Base-by-base conservation (phyloP, 2,329 filamentous ascomycete species). In the Xylaria sp. region DNA sequence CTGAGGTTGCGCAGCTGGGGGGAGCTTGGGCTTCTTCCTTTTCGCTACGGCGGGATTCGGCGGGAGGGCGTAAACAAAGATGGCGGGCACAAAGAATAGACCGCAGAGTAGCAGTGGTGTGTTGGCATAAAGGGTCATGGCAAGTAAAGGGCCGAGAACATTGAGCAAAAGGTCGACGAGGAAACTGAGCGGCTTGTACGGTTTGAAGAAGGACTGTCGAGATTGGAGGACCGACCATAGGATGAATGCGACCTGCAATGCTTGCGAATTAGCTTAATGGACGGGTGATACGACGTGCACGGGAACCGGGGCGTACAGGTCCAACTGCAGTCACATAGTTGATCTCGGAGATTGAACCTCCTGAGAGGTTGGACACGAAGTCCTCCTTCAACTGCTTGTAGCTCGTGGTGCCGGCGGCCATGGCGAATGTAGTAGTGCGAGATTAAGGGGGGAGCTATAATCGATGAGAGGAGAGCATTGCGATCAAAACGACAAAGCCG, bases 331-430 rank as follows among this genome's bases (percentile, higher is more conserved):
- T 93, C 73, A 98, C 92, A 73, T 88, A 86, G 78, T 94, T 95
- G 81, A 99, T 94, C 78, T 99, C 96, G 72, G 86, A 82, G 67
- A 97, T 89, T 36, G 89, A 86, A 66, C 96, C 93, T 45, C 96
- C 96, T 6, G 91, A 90, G 33, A 97, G 88, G 78, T 94, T 92
- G 61, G 95, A 97, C 76, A 99, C 96, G 79, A 97, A 97, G 77
- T 93, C 93, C 84, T 97, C 94, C 83, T 99, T 99, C 73, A 91
- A 86, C 75, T 91, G 88, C 82, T 97, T 99, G 84, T 97, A 97
- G 80, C 86, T 90, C 53, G 81, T 78, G 74, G 76, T 79, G 67
- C 78, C 78, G 71, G 78, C 72, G 68, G 66, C 72, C 74, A 76
- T 76, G 33, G 68, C 69, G 45, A 47, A n/a, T n/a, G 36, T 38